phyloP scores from a whole-genome alignment of 345 rosid genomes.

The Mallotus nudiflorus region DNA sequence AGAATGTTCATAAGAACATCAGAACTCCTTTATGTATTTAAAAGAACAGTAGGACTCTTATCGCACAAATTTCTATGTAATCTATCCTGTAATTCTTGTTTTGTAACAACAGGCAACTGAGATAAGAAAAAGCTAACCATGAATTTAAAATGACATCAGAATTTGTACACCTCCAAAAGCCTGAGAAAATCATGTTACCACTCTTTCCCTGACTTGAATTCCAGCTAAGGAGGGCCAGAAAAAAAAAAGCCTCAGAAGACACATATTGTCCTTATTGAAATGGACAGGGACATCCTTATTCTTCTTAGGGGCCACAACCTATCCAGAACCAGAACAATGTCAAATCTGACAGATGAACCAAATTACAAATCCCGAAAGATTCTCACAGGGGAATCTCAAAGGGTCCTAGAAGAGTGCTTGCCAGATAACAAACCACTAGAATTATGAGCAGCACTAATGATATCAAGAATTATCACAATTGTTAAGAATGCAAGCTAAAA shows the following conservation, averaged over 20 bases:
- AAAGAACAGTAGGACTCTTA: conserved; percentile 8
- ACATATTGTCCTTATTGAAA: conserved; percentile 30
- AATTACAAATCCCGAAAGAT: conserved; percentile 36
- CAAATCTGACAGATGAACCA: conserved; percentile 22
- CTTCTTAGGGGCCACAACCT: conserved; percentile 10
- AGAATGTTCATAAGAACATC: neutral
- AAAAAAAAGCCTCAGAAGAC: conserved; percentile 15
- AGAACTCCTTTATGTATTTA: neutral
- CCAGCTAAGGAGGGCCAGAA: conserved; percentile 31
- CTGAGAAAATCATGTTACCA: conserved; percentile 21
- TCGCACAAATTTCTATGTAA: conserved; percentile 27
- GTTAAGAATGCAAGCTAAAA: neutral
- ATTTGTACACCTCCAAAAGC: neutral
- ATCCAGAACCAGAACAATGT: neutral
- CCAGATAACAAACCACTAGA: conserved; percentile 10
- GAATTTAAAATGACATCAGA: conserved; percentile 10
- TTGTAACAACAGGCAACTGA: conserved; percentile 7
- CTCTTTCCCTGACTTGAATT: conserved; percentile 27
- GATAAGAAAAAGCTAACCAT: neutral
- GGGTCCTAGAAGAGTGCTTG: conserved; percentile 10
- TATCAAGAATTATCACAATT: neutral
- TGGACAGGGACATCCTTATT: conserved; percentile 29
- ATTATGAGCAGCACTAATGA: neutral
- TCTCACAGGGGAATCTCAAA: conserved; percentile 26
- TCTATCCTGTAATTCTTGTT: conserved; percentile 19